These are phyloP conservation scores for Entelexis paramagnoliae DNA, from an alignment of 1,139 yeast genomes.

Conservation along the genomic window DNA sequence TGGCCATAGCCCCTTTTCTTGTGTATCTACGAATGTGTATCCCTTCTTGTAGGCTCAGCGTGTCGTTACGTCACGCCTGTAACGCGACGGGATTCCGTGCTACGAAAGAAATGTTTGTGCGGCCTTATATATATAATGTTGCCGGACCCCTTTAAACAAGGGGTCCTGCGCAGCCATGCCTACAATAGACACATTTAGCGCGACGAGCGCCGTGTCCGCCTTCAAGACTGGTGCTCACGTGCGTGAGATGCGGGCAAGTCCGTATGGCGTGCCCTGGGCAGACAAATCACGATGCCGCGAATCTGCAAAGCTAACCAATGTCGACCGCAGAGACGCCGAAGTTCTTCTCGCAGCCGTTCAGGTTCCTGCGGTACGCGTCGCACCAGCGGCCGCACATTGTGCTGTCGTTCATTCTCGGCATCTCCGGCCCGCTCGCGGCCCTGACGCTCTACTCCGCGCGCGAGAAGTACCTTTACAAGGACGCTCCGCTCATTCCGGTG, in stretches of 20 bases:
- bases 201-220: too few species aligned
- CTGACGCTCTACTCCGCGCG: slow-evolving; percentile 58
- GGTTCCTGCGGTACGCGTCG: slow-evolving; percentile 75
- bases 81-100: too few species aligned
- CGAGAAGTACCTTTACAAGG: slow-evolving; percentile 50
- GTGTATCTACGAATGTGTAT: too few species aligned
- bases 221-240: background rate
- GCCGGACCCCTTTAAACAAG: too few species aligned
- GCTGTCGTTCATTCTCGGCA: slow-evolving; percentile 57
- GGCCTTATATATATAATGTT: too few species aligned
- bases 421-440: slow-evolving; percentile 55
- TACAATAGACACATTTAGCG: too few species aligned
- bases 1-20: slow-evolving; percentile 22
- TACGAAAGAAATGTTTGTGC: too few species aligned
- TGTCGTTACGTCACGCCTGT: too few species aligned
- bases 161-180: too few species aligned
- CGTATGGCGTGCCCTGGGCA: background rate
- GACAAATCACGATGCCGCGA: slow-evolving; percentile 12
- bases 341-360: slow-evolving; percentile 24
- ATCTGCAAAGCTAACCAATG: slow-evolving; percentile 4
- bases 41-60: too few species aligned
- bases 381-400: slow-evolving; percentile 72
- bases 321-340: slow-evolving; percentile 21
- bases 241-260: background rate
- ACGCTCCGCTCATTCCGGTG: slow-evolving; percentile 57